These are phyloP conservation scores for Anethum foeniculum DNA, from an alignment of 140 eudicot genomes.

Conservation along the genomic window DNA sequence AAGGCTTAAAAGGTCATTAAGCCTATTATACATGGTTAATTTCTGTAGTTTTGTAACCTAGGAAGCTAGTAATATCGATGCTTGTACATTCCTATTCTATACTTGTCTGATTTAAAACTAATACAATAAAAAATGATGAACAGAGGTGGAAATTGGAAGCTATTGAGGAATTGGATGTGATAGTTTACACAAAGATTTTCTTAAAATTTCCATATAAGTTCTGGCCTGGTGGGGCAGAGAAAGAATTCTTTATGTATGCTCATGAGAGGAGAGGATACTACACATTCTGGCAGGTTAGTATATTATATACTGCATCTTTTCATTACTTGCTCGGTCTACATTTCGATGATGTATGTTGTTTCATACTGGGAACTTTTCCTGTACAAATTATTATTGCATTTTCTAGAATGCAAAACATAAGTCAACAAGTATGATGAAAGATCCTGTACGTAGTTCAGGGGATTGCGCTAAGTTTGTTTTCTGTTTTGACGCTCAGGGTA, in stretches of 20 bases:
- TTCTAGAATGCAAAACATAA: neutral
- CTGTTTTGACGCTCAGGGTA: neutral
- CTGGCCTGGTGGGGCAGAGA: slow-evolving; percentile 79
- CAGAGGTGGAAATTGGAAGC: slow-evolving; percentile 90
- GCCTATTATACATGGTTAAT: neutral
- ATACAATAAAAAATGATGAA: slow-evolving; percentile 14
- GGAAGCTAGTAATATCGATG: slow-evolving; percentile 1
- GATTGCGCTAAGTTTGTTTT: neutral
- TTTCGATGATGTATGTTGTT: neutral
- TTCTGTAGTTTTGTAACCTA: slow-evolving; percentile 12
- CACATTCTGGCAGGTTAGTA: slow-evolving; percentile 91
- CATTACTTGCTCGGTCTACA: neutral
- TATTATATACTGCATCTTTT: neutral
- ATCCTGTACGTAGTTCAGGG: neutral
- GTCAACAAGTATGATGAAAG: neutral
- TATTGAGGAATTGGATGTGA: slow-evolving; percentile 59
- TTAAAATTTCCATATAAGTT: slow-evolving; percentile 62
- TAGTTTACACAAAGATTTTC: slow-evolving; percentile 89
- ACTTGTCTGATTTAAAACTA: slow-evolving; percentile 8
- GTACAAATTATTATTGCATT: neutral
- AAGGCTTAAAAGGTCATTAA: too few species aligned
- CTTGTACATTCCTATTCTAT: neutral
- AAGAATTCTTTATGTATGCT: slow-evolving; percentile 83
- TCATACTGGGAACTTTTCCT: neutral
- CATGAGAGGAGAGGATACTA: slow-evolving; percentile 81